phyloP scores from a whole-genome alignment of 2,329 filamentous ascomycete species.

The Botryotinia convoluta region DNA sequence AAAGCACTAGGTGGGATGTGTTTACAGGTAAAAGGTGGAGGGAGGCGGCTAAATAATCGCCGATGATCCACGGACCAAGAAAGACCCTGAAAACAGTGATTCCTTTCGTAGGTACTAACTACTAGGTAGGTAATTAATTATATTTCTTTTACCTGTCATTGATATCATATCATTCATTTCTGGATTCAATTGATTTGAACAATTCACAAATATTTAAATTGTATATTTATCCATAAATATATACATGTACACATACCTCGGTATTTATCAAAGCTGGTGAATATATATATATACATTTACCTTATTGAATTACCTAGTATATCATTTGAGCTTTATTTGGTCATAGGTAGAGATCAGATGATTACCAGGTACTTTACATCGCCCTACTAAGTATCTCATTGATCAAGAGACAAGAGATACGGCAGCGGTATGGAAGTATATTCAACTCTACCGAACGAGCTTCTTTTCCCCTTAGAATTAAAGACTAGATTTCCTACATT shows the following conservation, averaged over 20 bases:
- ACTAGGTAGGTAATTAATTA: not conserved
- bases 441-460: not conserved
- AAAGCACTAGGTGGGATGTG: not conserved
- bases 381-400: not conserved
- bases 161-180: not conserved
- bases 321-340: not conserved
- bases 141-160: not conserved
- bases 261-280: not conserved
- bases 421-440: not conserved
- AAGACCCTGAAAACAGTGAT: not conserved
- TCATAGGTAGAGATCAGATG: not conserved
- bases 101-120: not conserved
- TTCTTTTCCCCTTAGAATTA: not conserved
- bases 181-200: not conserved
- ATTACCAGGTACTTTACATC: not conserved
- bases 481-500: not conserved
- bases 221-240: not conserved
- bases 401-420: not conserved
- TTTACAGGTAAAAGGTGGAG: constrained; percentile 1
- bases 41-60: constrained; percentile 1
- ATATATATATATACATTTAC: not conserved
- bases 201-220: not conserved
- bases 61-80: not conserved
- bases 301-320: not conserved
- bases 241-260: not conserved